phyloP scores from a whole-genome alignment of 176 grass and related monocot genomes.

The Oryza brachyantha region DNA sequence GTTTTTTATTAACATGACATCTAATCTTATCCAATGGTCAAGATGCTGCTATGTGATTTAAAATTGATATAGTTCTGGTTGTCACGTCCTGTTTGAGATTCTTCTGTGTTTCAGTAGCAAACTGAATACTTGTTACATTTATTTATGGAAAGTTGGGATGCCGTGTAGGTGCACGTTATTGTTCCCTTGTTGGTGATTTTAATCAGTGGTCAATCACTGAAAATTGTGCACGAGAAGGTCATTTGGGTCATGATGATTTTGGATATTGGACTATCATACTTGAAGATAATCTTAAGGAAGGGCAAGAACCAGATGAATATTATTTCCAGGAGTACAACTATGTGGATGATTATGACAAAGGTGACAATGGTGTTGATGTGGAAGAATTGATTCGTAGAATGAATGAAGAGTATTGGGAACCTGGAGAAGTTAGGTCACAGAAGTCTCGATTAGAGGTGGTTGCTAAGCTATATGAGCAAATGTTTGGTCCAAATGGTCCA shows the following conservation, averaged over 20 bases:
- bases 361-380: conserved; percentile 67
- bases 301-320: conserved; percentile 81
- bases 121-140: conserved; percentile 13
- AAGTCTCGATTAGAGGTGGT: conserved; percentile 71
- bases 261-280: conserved; percentile 91
- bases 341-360: conserved; percentile 93
- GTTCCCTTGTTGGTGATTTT: conserved; percentile 89
- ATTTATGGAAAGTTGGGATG: conserved; percentile 27
- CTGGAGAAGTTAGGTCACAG: conserved; percentile 56
- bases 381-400: conserved; percentile 66
- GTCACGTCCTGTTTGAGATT: not conserved
- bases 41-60: conserved; percentile 5
- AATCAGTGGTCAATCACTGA: conserved; percentile 72
- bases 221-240: conserved; percentile 82
- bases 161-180: conserved; percentile 76
- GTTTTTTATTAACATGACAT: conserved; percentile 15
- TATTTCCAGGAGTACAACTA: conserved; percentile 97
- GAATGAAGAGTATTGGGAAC: conserved; percentile 96
- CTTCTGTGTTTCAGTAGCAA: conserved; percentile 11
- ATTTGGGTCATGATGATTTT: conserved; percentile 96
- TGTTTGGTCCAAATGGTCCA: conserved; percentile 91
- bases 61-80: conserved; percentile 18
- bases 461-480: conserved; percentile 86
- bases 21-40: not conserved
- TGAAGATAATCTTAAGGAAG: conserved; percentile 89